phyloP scores from a whole-genome alignment of 148 eudicot species.

The Spergularia marina region DNA sequence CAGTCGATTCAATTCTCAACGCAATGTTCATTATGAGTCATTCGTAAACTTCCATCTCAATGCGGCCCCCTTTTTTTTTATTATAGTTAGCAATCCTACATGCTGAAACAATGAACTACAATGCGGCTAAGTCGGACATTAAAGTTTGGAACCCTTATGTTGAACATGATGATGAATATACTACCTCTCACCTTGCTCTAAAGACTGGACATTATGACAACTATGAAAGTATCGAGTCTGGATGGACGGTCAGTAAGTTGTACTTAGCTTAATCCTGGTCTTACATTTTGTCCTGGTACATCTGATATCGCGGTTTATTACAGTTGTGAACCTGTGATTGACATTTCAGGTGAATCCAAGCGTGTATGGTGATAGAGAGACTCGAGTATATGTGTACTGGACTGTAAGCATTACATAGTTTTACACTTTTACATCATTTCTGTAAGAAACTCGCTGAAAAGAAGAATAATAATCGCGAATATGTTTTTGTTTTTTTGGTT shows the following conservation, averaged over 20 bases:
- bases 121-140: conserved; percentile 30
- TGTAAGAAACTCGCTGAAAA: background rate
- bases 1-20: no score
- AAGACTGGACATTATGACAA: conserved; percentile 19
- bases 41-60: no score
- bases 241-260: conserved; percentile 25
- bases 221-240: conserved; percentile 31
- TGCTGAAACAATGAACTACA: conserved; percentile 21
- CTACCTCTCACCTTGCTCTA: conserved; percentile 26
- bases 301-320: background rate
- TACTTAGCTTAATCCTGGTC: background rate
- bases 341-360: conserved; percentile 26
- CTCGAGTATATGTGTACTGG: conserved; percentile 27
- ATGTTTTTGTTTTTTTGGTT: no score
- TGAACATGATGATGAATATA: conserved; percentile 32
- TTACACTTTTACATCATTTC: background rate
- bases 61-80: background rate
- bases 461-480: background rate
- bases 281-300: background rate
- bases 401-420: conserved; percentile 19
- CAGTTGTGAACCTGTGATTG: background rate
- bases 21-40: no score
- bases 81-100: conserved; percentile 18
- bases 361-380: conserved; percentile 30
- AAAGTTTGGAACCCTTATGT: conserved; percentile 29